Evolutionary conservation across 805 yeast species (phyloP), one percentile per base, ranked within the genome.

Genomic region (Jamesozyma gamospora): DNA sequence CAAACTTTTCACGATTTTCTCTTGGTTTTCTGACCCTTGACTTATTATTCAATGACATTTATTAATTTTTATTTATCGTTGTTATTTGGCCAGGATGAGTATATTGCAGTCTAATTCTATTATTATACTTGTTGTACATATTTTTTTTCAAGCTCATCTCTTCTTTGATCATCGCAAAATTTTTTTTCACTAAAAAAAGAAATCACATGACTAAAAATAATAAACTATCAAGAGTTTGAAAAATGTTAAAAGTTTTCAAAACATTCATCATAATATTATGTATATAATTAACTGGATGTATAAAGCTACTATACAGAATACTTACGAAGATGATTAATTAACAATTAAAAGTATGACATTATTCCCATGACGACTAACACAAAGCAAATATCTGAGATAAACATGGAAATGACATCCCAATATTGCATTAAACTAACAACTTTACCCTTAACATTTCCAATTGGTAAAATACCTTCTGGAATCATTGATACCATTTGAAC

Each of bases 401-500:
- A 53, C 49, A 58, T 49, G 2, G 62, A 58, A 13, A 60, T 36
- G n/a, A 61, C 59, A 40, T 56, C 60, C 53, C 59, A 56, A 42
- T 58, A 56, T 35, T 56, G 61, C 28, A 58, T 32, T 4, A 45
- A 49, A 28, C 47, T 36, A 11, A 51, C 41, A 12, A 52, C 44
- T 37, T 52, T 56, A 11, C 59, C 59, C 30, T 45, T 54, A 19
- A 60, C 25, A 35, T 58, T 46, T 11, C 47, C 27, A 30, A 60
- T 49, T 25, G 64, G 64, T 10, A 60, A 30, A 2, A 60, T 46
- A 7, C 61, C 63, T 17, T 56, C 61, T n/a, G 66, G 66, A 28
- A 61, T 47, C 41, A 60, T 43, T 9, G 59, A 48, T 14, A 55
- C 46, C 14, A 58, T 38, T 37, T 55, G 53, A 19, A 57, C 48